phyloP scores from a whole-genome alignment of 179 eudicot genomes.

The Patellifolia procumbens region DNA sequence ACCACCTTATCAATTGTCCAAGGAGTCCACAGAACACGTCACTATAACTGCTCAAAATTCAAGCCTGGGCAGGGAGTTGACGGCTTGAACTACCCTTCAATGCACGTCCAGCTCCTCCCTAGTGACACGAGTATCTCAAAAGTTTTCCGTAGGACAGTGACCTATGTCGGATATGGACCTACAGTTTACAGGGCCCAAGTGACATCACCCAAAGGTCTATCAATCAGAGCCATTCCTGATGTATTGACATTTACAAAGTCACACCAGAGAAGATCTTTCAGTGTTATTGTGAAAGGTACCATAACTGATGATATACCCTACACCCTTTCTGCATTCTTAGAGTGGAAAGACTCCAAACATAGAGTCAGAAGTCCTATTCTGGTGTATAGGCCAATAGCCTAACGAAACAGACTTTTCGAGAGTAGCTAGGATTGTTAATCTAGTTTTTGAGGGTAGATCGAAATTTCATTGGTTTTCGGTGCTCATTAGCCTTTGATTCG shows the following conservation, averaged over 20 bases:
- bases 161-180: conserved; percentile 46
- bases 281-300: conserved; percentile 46
- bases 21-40: conserved; percentile 24
- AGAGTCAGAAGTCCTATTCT: conserved; percentile 66
- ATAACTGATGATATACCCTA: conserved; percentile 19
- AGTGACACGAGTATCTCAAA: conserved; percentile 31
- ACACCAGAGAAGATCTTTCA: conserved; percentile 46
- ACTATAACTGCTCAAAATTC: conserved; percentile 49
- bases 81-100: conserved; percentile 88
- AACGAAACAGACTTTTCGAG: neutral
- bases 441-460: neutral
- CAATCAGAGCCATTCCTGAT: conserved; percentile 48
- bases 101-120: conserved; percentile 46
- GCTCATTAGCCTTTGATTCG: neutral
- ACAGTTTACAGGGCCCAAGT: conserved; percentile 50
- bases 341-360: conserved; percentile 53
- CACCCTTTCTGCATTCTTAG: conserved; percentile 39
- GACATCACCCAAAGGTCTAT: conserved; percentile 35
- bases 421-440: neutral
- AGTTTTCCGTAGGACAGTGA: conserved; percentile 54
- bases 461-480: neutral
- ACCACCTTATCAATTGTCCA: conserved; percentile 38
- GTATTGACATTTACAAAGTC: conserved; percentile 34
- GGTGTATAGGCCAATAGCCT: conserved; percentile 37
- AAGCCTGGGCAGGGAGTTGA: conserved; percentile 44